Evolutionary conservation across 495 filamentous ascomycete genomes (phyloP).

Genomic region (Letharia columbiana): DNA sequence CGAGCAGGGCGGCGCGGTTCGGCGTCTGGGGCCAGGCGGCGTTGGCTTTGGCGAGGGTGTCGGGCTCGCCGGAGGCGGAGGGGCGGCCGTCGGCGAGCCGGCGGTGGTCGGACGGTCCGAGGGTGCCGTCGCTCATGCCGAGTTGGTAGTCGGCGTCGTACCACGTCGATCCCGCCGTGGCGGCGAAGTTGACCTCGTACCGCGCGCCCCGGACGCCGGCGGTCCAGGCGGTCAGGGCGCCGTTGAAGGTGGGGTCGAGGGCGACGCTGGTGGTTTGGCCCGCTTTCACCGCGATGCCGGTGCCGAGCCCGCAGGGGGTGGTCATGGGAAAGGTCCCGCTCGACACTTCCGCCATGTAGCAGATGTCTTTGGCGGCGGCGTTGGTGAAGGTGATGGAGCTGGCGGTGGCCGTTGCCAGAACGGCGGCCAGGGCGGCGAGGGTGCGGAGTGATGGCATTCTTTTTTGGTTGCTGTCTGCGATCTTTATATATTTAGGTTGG

Average conservation of each 20-base stretch:
- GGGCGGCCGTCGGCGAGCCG: constrained; percentile 1
- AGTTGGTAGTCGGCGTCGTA: constrained; percentile 20
- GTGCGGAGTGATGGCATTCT: background rate
- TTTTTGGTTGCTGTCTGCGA: background rate
- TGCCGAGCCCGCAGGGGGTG: background rate
- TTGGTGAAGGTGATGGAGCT: constrained; percentile 15
- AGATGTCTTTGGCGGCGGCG: constrained; percentile 4
- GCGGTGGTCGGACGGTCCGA: constrained; percentile 13
- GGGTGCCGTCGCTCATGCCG: constrained; percentile 17
- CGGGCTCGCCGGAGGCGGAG: constrained; percentile 18
- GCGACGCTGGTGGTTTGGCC: constrained; percentile 13
- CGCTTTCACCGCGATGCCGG: constrained; percentile 1
- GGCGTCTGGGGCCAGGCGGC: constrained; percentile 6
- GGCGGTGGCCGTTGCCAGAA: background rate
- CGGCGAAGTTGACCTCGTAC: constrained; percentile 18
- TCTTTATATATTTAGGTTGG: background rate
- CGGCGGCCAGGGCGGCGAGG: background rate
- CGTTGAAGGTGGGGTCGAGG: constrained; percentile 11
- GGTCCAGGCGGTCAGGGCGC: constrained; percentile 16
- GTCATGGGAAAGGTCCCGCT: constrained; percentile 14
- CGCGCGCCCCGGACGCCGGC: constrained; percentile 7
- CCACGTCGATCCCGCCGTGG: constrained; percentile 11
- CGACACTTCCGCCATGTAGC: constrained; percentile 18
- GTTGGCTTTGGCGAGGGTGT: constrained; percentile 22
- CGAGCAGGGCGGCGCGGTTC: constrained; percentile 5